Base-by-base conservation (phyloP, 2,329 filamentous ascomycete species). In the Ophiostoma piceae region DNA sequence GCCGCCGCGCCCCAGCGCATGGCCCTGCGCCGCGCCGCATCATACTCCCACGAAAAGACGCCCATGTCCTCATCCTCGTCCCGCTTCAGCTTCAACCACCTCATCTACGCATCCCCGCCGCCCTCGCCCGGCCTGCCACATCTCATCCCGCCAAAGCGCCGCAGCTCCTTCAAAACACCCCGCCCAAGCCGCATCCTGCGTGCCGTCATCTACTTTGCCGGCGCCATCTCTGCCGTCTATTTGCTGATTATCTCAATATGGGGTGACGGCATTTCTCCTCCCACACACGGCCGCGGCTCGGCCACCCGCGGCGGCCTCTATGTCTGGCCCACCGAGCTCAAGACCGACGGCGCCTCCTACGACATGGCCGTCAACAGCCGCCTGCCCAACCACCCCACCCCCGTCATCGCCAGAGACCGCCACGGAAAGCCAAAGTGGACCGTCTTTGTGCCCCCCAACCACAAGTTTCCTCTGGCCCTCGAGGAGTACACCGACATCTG, bases 371-470 rank as follows among this genome's bases (percentile, higher is more conserved):
- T 84, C 51, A 87, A 87, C 71, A 84, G 88, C 72, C 82, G 82
- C 60, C 78, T 92, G n/a, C 91, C 91, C 0, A 84, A 89, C 37
- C 88, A 91, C 72, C 89, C 92, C 0, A 90, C 89, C 0, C 90
- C 91, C 0, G 83, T 95, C 26, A 84, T 92, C 6, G 82, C 94
- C 65, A 86, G 84, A 16, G 90, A 93, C 78, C 80, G 82, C 35
- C 81, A 83, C 64, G 90, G 90, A 2, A 84, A 83, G 68, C 82
- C 87, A 12, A 89, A 86, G 77, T 96, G 92, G 92, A 95, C 92
- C 0, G 85, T 96, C 12, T 92, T 87, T 1, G 93, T 96, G 51
- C 92, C 92, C 0, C 82, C 84, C 7, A 84, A 83, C 70, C 81
- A 84, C 65, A 81, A 83, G 3, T 94, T 94, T 71, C 92, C 92